phyloP scores from a whole-genome alignment of 1,284 basidiomycete genomes.

The Sanghuangporus baumii region DNA sequence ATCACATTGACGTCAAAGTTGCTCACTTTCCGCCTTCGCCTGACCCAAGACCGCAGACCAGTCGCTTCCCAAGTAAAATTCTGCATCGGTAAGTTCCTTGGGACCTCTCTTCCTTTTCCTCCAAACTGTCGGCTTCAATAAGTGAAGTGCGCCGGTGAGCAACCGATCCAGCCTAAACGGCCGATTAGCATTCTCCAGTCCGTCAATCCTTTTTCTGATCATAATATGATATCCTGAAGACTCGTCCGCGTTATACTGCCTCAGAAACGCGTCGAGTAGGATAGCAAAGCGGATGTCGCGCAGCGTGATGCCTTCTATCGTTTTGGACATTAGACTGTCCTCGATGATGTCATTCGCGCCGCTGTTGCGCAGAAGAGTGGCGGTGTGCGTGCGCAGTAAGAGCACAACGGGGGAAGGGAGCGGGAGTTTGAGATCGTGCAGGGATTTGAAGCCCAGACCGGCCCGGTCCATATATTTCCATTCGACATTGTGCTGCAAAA shows the following conservation, averaged over 20 bases:
- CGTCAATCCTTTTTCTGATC: neutral
- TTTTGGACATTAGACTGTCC: neutral
- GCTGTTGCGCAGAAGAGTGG: conserved; percentile 20
- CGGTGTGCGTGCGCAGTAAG: conserved; percentile 31
- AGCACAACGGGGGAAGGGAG: neutral
- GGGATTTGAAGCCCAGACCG: neutral
- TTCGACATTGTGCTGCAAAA: conserved; percentile 6
- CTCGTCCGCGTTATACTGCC: neutral
- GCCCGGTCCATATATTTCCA: neutral
- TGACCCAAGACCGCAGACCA: no score
- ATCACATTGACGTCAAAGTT: no score
- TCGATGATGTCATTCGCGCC: conserved; percentile 10
- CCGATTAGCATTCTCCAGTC: neutral
- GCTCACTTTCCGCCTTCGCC: no score
- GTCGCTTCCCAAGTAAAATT: no score
- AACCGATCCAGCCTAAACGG: neutral
- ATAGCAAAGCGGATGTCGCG: conserved; percentile 41
- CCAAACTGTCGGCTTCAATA: no score
- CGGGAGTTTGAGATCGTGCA: conserved; percentile 14
- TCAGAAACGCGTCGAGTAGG: neutral
- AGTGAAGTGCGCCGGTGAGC: no score
- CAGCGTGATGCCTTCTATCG: conserved; percentile 36
- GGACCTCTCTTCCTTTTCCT: no score
- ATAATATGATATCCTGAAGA: neutral
- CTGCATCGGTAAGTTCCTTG: no score